Evolutionary conservation across 139 green algal genomes (phyloP), one percentile per base, ranked within the genome.

Genomic region (Chlamydomonas sphaeroides): DNA sequence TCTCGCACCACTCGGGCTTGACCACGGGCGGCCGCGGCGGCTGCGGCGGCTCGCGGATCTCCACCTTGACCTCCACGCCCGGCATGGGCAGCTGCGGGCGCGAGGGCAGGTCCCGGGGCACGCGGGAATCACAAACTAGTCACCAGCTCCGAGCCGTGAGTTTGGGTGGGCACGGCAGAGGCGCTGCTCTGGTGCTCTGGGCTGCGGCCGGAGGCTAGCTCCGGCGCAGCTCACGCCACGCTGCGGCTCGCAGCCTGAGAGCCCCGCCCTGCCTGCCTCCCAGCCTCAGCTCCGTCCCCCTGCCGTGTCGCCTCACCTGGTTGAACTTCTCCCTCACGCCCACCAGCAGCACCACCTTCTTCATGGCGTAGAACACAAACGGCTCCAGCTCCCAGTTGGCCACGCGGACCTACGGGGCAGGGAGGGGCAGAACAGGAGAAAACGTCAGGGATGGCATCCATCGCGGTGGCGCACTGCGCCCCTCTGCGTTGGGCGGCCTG

Each of bases 1-100:
- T 30, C 68, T 90, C 87, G 53, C 87, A 90, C 87, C 87, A 90
- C 73, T 90, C 87, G 23, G 71, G 87, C 69, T 87, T 87, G n/a
- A 90, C 83, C 30, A 86, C 72, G 36, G 87, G 87, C 38, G 87
- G 87, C 1, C 87, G 83, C 8, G 69, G 83, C 18, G 83, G 65
- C 56, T 68, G 67, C 2, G 82, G 82, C 35, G 61, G 69, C 65
- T 83, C 73, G 32, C 28, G 30, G 17, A 83, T 65, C 49, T 65
- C 49, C 51, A 80, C 65, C 28, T 72, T 20, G 30, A 87, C 73
- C 72, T 78, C 49, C 20, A 62, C 65, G 51, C 70, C 70, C n/a
- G 76, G 76, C 41, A 83, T 67, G 48, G 65, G 77, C 48, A 48
- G 18, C 65, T n/a, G n/a, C n/a, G n/a, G 66, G 23, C 39, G 25